Evolutionary conservation across 2,329 filamentous ascomycete species (phyloP), one percentile per base, ranked within the genome.

Genomic region (Botryosphaeria agaves): DNA sequence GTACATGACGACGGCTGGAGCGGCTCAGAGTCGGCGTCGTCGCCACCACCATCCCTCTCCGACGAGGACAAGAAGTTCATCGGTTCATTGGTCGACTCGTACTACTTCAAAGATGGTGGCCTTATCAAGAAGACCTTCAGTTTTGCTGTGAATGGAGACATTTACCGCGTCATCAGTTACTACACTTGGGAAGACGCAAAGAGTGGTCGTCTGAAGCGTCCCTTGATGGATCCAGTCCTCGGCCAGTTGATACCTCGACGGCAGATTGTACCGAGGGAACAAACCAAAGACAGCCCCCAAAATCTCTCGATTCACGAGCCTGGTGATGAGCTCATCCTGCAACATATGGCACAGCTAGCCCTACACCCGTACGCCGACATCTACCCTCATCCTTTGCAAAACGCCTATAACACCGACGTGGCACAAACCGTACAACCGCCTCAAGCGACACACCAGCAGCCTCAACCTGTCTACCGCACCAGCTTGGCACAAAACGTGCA

Each of bases 111-210:
- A 45, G 62, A 72, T 9, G 69, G 72, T 2, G 84, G 85, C 0
- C 56, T 94, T 24, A 70, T 93, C 38, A 94, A 94, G 64, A 93
- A 93, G 61, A 93, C 84, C 0, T 84, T 93, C 53, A 87, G 77
- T 42, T 71, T 93, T 23, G 72, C 68, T 2, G 72, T 77, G 30
- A 66, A 76, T 16, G 77, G 77, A 2, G 68, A 84, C 2, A 74
- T 72, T 2, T 84, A 92, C 45, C 84, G 92, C 44, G 58, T 94
- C 30, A 83, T 93, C 24, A 85, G 78, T 11, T 94, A 94, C 49
- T 93, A 93, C 57, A 81, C 62, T 26, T 64, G 87, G 7, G 72
- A 81, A 5, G 83, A 93, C 46, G 78, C 84, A n/a, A 64, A 72
- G 41, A 57, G 61, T 27, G 61, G 66, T n/a, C 53, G 48, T 11